Evolutionary conservation across 2,329 filamentous ascomycete species (phyloP).

Genomic region (Leptosphaerulina australis): DNA sequence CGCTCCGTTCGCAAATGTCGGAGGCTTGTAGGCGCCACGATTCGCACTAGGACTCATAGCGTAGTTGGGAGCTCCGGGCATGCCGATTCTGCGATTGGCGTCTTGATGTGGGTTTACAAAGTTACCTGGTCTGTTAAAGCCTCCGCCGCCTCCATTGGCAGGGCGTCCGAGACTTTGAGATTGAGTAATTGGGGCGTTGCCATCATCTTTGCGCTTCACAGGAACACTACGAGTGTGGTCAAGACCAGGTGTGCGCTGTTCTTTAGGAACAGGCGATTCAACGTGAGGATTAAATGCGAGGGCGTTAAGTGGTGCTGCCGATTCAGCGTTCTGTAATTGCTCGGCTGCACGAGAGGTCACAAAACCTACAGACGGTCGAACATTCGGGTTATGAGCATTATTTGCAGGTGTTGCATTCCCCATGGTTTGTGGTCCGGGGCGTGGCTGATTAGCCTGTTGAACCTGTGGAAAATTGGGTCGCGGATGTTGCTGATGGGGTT

Average conservation of each 20-base stretch:
- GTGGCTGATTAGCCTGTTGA: conserved; percentile 27
- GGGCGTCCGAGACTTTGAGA: conserved; percentile 20
- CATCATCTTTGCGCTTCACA: conserved; percentile 59
- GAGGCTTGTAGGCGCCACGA: conserved; percentile 54
- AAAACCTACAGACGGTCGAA: conserved; percentile 51
- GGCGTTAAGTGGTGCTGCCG: conserved; percentile 39
- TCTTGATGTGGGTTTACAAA: conserved; percentile 58
- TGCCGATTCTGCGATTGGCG: conserved; percentile 55
- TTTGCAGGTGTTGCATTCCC: conserved; percentile 15
- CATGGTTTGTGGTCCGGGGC: conserved; percentile 20
- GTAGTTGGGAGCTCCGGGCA: conserved; percentile 49
- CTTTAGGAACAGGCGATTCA: conserved; percentile 74
- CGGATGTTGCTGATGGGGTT: conserved; percentile 30
- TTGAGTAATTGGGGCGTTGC: conserved; percentile 24
- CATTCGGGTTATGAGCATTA: conserved; percentile 24
- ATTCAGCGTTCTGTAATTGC: conserved; percentile 45
- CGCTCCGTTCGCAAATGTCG: conserved; percentile 37
- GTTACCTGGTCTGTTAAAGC: conserved; percentile 40
- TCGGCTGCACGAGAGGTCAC: conserved; percentile 54
- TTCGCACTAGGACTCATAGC: conserved; percentile 53
- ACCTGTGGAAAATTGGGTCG: conserved; percentile 34
- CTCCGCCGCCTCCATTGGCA: conserved; percentile 17
- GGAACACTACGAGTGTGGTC: conserved; percentile 81
- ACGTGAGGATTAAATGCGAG: conserved; percentile 57
- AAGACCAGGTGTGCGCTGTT: conserved; percentile 77